Evolutionary conservation across 139 green algal species (phyloP).

Genomic region (Micromonas commoda): DNA sequence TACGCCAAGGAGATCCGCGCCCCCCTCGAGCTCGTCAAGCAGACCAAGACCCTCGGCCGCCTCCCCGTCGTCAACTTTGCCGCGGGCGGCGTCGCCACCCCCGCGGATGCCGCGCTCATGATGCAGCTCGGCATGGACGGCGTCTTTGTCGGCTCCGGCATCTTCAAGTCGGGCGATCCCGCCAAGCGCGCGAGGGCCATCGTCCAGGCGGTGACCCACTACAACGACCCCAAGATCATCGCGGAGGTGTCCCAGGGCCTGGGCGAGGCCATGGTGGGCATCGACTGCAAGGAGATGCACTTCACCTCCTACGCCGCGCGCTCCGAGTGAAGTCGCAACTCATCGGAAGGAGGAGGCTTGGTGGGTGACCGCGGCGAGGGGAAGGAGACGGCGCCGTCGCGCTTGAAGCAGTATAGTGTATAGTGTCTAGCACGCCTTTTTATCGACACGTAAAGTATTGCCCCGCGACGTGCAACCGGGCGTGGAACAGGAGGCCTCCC

Average conservation of each 20-base stretch:
- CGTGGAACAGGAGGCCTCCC: no score
- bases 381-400: no score
- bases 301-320: slow-evolving; percentile 78
- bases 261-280: slow-evolving; percentile 97
- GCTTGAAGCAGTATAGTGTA: no score
- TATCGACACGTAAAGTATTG: no score
- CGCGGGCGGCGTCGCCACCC: slow-evolving; percentile 94
- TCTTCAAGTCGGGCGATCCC: slow-evolving; percentile 97
- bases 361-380: no score
- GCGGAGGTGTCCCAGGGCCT: slow-evolving; percentile 83
- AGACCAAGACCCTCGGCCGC: slow-evolving; percentile 80
- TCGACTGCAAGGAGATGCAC: slow-evolving; percentile 77
- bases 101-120: slow-evolving; percentile 99
- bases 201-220: slow-evolving; percentile 97
- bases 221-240: slow-evolving; percentile 92
- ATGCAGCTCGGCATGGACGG: slow-evolving; percentile 91
- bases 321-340: slow-evolving; percentile 67
- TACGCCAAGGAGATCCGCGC: slow-evolving; percentile 94
- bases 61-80: slow-evolving; percentile 99
- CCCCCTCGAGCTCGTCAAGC: slow-evolving; percentile 85
- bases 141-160: slow-evolving; percentile 97
- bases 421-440: no score
- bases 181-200: slow-evolving; percentile 86
- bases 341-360: no score
- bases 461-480: no score